Base-by-base conservation (phyloP, 192 early-diverging fungal species). In the Radiomyces spectabilis region DNA sequence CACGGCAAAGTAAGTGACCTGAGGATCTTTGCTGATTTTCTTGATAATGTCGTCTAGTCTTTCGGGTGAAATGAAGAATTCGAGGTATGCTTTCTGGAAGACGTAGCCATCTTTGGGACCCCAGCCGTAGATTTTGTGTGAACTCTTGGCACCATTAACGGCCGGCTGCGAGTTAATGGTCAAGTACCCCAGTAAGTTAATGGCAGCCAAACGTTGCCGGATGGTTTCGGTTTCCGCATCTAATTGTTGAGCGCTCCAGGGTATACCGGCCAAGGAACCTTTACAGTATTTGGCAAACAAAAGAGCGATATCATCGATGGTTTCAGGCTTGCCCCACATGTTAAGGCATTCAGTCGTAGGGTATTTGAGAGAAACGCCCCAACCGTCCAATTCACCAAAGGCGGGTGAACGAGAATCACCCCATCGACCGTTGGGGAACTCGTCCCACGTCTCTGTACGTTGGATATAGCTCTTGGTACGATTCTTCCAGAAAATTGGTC, bases 401-500 rank as follows among this genome's bases (percentile, higher is more conserved):
- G 88, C 88, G 15, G 93, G 94, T 13, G 95, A 98, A 39, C 93
- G 80, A 29, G 95, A 86, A 50, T 98, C 93, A 29, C 95, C 95
- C 95, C 94, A 98, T 51, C 95, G 85, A 15, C 95, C 95, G 70
- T 98, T 98, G 40, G 93, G 95, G 63, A 93, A 98, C 62, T 96
- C 94, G 65, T 98, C 94, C 95, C 95, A 98, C 41, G 80, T 68
- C 65, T 91, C 92, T 2, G 95, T 98, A 56, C 86, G 81, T 64
- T 75, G 67, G 66, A 96, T 89, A 73, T 98, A 96, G 64, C 84
- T 87, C 55, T 87, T 84, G 13, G 89, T 81, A 42, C 92, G 86
- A 80, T 98, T 96, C 70, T 87, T 82, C 95, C 95, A 98, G 63
- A 96, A 97, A 64, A 98, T 98, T 41, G 95, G 95, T 16, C 95